Base-by-base conservation (phyloP, 106 monocot species). In the Dendrobium nobile region DNA sequence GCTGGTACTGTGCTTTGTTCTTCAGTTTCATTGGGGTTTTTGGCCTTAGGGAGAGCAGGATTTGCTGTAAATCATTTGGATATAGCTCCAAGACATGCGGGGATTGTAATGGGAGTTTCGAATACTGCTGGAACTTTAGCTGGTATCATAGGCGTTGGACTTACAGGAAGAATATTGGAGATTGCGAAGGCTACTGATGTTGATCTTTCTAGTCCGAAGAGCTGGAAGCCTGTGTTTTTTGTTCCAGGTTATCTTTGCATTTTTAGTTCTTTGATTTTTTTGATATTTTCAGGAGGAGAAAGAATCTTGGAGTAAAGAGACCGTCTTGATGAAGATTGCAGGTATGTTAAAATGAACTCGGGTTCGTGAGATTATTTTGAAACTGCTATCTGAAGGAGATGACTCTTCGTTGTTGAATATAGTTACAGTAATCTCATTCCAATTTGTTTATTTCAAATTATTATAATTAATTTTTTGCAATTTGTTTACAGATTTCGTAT, bases 1-100 rank as follows among this genome's bases (percentile, higher is more conserved):
- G 47, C 55, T 4, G 87, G 96, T 9, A 87, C 93, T 33, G 85
- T 96, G 67, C 70, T 90, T 7, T 93, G 93, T 70, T 88, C 93
- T 31, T 92, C 96, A 2, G 54, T 94, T 54, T 92, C 93, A 48
- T 89, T 96, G 68, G 96, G 96, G 48, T 90, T 93, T 42, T 79
- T 96, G 84, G 96, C 96, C 24, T 84, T 96, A n/a, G 96, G 96
- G 54, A 88, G 96, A 80, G 93, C 96, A 18, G 93, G 96, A 0
- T 96, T 96, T 73, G 96, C 96, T 6, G 96, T 96, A 40, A 96
- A 96, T 78, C 96, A 96, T 83, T 79, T 96, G 92, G 96, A 96
- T 73, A 67, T 96, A 43, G 96, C 96, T 75, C 96, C 96, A 19
- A 93, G 87, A 20, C 92, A 87, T 85, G 96, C 96, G 40, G 96